Conservation (phyloP, 2,329 filamentous ascomycete species). For the Sporothrix phasma region DNA sequence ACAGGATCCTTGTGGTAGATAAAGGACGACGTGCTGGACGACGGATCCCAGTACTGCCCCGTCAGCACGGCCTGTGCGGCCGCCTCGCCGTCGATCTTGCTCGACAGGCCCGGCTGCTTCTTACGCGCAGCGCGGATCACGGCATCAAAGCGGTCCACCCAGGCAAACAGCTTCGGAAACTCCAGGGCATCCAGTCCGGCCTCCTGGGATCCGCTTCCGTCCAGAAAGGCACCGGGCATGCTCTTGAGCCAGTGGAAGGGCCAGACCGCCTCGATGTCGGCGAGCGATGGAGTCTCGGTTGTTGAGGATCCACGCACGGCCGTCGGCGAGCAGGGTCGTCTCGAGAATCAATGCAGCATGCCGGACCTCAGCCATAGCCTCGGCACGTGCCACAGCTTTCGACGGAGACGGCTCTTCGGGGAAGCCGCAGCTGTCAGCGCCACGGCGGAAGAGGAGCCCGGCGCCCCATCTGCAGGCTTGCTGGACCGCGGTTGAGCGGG, state of each 20-base stretch:
- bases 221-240: constrained; percentile 45
- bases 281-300: constrained; percentile 42
- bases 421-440: neutral
- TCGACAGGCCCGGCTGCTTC: constrained; percentile 18
- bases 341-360: constrained; percentile 50
- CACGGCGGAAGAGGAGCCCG: neutral
- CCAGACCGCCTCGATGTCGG: constrained; percentile 62
- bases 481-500: neutral
- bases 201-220: neutral
- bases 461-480: neutral
- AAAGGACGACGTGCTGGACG: constrained; percentile 30
- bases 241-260: constrained; percentile 54
- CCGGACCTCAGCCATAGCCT: constrained; percentile 46
- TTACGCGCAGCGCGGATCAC: constrained; percentile 35
- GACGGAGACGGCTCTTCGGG: neutral
- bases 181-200: constrained; percentile 35
- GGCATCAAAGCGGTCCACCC: constrained; percentile 51
- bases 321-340: constrained; percentile 52
- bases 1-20: constrained; percentile 33
- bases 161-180: constrained; percentile 53
- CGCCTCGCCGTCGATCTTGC: constrained; percentile 41
- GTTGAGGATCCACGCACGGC: constrained; percentile 53
- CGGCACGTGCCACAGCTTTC: constrained; percentile 31
- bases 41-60: constrained; percentile 36
- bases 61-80: constrained; percentile 39